Percentiles rank a stretch among this genome's conserved stretches.
Conservation (phyloP, 176 grass and related monocot genomes). For the Lolium multiflorum region DNA sequence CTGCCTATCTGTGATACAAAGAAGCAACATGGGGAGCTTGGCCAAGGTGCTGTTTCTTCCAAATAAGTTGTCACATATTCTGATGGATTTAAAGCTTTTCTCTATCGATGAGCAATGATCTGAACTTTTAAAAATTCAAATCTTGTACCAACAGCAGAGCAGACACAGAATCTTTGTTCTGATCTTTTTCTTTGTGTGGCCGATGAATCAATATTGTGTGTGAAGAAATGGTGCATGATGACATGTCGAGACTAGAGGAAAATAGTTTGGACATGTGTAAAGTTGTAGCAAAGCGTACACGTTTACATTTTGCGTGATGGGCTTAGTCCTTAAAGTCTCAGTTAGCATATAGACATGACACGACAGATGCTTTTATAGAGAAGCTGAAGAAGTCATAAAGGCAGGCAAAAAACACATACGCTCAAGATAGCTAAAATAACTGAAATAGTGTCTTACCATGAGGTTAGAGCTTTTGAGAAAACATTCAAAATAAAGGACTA, state of each 20-base stretch:
- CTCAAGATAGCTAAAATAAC: not conserved
- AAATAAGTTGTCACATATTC: not conserved
- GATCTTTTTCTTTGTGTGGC: not conserved
- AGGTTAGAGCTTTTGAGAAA: not conserved
- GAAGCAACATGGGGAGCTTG: not conserved
- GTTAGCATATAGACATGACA: not conserved
- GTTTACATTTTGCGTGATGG: not conserved
- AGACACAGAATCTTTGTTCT: not conserved
- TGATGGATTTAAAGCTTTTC: not conserved
- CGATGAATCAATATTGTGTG: not conserved
- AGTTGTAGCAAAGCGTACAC: not conserved
- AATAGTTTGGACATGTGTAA: not conserved
- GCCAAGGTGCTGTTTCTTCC: conserved; percentile 11
- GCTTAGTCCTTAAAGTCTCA: not conserved
- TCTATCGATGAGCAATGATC: not conserved
- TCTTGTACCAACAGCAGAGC: not conserved
- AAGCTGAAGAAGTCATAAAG: conserved; percentile 37
- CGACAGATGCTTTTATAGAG: not conserved
- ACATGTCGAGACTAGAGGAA: not conserved
- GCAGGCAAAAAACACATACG: not conserved
- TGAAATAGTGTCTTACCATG: not conserved
- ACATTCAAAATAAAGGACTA: conserved; percentile 16
- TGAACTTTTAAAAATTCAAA: not conserved
- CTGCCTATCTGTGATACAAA: not conserved
- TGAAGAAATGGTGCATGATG: not conserved